Base-by-base conservation (phyloP, 2,329 filamentous ascomycete genomes). In the Cladosporium halotolerans region DNA sequence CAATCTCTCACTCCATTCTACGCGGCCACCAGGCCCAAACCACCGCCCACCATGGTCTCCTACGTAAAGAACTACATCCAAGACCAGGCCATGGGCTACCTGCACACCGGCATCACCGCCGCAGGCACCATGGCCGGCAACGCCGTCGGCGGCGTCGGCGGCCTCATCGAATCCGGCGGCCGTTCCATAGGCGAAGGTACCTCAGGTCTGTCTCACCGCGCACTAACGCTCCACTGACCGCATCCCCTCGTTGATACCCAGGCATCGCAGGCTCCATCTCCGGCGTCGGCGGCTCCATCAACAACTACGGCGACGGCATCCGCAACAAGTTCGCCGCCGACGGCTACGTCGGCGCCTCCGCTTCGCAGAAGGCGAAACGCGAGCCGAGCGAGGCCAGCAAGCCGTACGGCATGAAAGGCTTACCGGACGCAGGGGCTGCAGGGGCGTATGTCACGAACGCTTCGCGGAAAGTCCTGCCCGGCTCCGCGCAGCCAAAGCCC, bases 81-180 rank as follows among this genome's bases (percentile, higher is more conserved):
- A 34, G 63, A 68, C 54, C 66, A 61, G 48, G 64, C 67, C 40
- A 59, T 61, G 41, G 61, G 60, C 54, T 65, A 65, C 56, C 57
- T 68, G 23, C 59, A 59, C 38, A 67, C 63, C 3, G 67, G 65
- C 45, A 62, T 71, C 19, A 64, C 69, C 53, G 67, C 67, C 11
- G 68, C 66, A 19, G 68, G 68, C 33, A 68, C 59, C n/a, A 48
- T 70, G 33, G 68, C 68, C 6, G 68, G 68, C 31, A 69, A 69
- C 52, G 62, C 67, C n/a, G 68, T 71, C 4, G 65, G 65, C 34
- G 65, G 67, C 28, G 64, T 66, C 11, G 68, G 68, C 13, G 60
- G 54, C 23, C 39, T 67, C 48, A 65, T 70, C 23, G 66, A 69
- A 52, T 65, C 60, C 40, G 57, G 61, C 10, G 68, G 68, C 39